Base-by-base conservation (phyloP, 2,329 filamentous ascomycete genomes). In the Leptosphaerulina australis region DNA sequence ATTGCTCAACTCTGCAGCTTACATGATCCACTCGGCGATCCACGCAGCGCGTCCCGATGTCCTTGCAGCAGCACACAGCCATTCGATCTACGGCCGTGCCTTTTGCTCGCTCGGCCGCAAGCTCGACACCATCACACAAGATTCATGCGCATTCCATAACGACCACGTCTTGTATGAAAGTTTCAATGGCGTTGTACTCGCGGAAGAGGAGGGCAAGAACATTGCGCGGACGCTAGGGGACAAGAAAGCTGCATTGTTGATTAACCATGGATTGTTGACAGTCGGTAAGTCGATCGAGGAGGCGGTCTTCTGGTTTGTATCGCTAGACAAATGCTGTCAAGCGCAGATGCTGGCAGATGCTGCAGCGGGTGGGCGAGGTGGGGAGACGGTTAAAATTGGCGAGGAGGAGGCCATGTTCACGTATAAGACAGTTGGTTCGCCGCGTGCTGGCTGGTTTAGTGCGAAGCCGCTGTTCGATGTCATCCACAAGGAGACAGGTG, bases 401-500 rank as follows among this genome's bases (percentile, higher is more conserved):
- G 82, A 88, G 1, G 83, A 84, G 41, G 87, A 91, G 67, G 88
- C 88, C 1, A 75, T 68, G 12, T 88, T 82, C 62, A 91, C 88
- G 0, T 85, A 83, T 62, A 83, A 86, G 71, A 79, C 82, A 0
- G 76, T 90, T 3, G 88, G 88, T 0, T 81, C 77, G 0, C 77
- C 81, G 12, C 64, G 69, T 25, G 85, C 83, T 0, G 88, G 62
- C 9, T 90, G 82, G 78, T 91, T 91, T 66, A 84, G 80, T 60
- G 88, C 85, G 5, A 86, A 85, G 74, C 87, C 88, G 12, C 60
- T 86, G 56, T 91, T 91, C 73, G 87, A 90, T 74, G 73, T 89
- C 30, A 82, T 88, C 55, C 81, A 86, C 62, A 80, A 80, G 66
- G 83, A 87, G 73, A 82, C 79, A 2, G 74, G 74, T 17, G 81